Evolutionary conservation across 495 filamentous ascomycete genomes (phyloP), one percentile per base, ranked within the genome.

Genomic region (Xylaria scruposa): DNA sequence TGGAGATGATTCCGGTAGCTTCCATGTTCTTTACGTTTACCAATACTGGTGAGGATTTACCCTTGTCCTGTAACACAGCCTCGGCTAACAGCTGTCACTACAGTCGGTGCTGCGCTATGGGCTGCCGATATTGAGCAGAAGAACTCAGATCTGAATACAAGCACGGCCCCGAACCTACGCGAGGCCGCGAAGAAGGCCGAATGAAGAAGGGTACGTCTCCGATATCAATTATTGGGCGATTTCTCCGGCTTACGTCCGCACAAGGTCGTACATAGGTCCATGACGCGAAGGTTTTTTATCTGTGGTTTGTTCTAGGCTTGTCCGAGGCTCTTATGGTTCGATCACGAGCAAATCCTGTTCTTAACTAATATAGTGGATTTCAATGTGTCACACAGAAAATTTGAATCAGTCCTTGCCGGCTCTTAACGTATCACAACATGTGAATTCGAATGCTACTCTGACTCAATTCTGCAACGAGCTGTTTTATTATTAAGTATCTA

Each of bases 1-100:
- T 97, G 36, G 94, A 99, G 78, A 90, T 97, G 85, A 80, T 98
- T 7, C 96, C 96, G 2, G 77, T 97, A 63, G 87, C 87, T 17
- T 95, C 93, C 4, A 91, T 97, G 53, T 84, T 94, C 53, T 97
- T 98, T 79, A 84, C 92, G 10, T 98, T 97, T 75, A 97, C 94
- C 3, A 98, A 97, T 78, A 91, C 92, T 12, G 93, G 87, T 85
- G 81, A 73, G 84, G 7, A 47, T 70, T 36, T n/a, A 33, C 5
- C 62, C 46, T 29, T 53, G 38, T 17, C 26, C 46, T 36, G 70
- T 47, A 58, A 15, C 47, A 68, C 40, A 38, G 47, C 3, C 6
- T 12, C 33, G 29, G 70, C 75, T 83, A 44, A 83, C 75, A 66
- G 44, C 29, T 63, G 21, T 19, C 38, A 68, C 40, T 29, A 67